A percentile compares a stretch with the other conserved stretches of the same genome.
These are phyloP conservation scores for Xylariaceae sp. DNA, from an alignment of 2,329 filamentous ascomycete genomes.

Conservation along the genomic window DNA sequence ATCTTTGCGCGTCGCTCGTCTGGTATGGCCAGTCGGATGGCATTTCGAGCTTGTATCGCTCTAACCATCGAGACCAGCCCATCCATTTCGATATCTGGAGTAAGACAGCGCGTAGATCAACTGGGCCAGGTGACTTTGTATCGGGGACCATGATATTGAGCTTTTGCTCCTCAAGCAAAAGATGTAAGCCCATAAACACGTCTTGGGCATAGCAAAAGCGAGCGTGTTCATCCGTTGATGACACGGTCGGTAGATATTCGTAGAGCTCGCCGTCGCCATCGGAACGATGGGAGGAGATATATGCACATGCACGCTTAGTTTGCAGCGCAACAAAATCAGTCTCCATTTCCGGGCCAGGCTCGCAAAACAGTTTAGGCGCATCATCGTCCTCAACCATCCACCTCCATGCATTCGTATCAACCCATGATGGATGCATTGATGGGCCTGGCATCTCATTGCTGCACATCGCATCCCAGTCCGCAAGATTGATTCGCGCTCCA, in stretches of 20 bases:
- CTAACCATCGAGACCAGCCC: slow-evolving; percentile 54
- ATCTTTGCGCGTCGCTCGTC: neutral
- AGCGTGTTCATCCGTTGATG: slow-evolving; percentile 47
- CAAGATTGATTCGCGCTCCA: slow-evolving; percentile 29
- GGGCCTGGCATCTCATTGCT: slow-evolving; percentile 44
- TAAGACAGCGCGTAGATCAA: slow-evolving; percentile 64
- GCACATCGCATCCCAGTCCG: slow-evolving; percentile 46
- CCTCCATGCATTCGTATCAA: slow-evolving; percentile 61
- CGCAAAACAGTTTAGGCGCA: slow-evolving; percentile 28
- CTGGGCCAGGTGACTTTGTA: slow-evolving; percentile 39
- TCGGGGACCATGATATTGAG: slow-evolving; percentile 57
- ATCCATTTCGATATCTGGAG: slow-evolving; percentile 81
- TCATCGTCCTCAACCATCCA: slow-evolving; percentile 61
- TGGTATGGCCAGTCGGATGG: slow-evolving; percentile 39
- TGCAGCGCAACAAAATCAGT: slow-evolving; percentile 44
- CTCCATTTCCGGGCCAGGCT: slow-evolving; percentile 23
- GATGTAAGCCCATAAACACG: slow-evolving; percentile 70
- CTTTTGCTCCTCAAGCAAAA: slow-evolving; percentile 86
- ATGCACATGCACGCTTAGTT: slow-evolving; percentile 58
- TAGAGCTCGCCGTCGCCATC: slow-evolving; percentile 45
- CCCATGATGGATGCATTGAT: slow-evolving; percentile 49
- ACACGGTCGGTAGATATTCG: slow-evolving; percentile 62
- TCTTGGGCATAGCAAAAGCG: slow-evolving; percentile 59
- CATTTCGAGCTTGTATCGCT: slow-evolving; percentile 48
- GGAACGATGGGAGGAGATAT: slow-evolving; percentile 56